Base-by-base conservation (phyloP, 1,139 yeast genomes). In the Blastobotrys malaysiensis region DNA sequence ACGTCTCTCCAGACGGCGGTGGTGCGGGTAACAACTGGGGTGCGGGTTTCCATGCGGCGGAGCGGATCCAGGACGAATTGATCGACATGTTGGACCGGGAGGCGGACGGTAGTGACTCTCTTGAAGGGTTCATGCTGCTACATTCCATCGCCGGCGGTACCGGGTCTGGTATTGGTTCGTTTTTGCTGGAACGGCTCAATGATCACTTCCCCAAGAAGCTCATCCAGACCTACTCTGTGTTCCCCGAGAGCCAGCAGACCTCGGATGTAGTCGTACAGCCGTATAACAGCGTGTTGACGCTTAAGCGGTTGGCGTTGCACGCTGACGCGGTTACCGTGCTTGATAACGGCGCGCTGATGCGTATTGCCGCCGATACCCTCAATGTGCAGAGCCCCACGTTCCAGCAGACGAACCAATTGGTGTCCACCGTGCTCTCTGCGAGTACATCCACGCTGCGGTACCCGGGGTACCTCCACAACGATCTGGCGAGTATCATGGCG, bases 81-180 rank as follows among this genome's bases (percentile, higher is more conserved):
- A 65, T 88, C 59, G 93, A 89, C 65, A 82, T 91, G 79, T 79
- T 93, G 48, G 97, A 91, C 66, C 77, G 96, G 57, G 98, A 93
- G 64, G 80, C 91, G 46, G 99, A 93, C 66, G 86, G 88, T 45
- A 86, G 97, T 63, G 99, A 93, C 59, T 86, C 88, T 56, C 74
- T 91, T 54, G 93, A 90, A 59, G 95, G 95, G 5, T 93, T 95
- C 69, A 96, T 90, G 74, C 73, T 93, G 60, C 72, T 91, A 55
- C 99, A 93, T 69, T 88, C 97, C 14, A 96, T 95, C n/a, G 98
- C 97, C 0, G 99, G 99, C 22, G 99, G 99, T 43, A 93, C 99
- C 0, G 99, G 99, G 0, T 87, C 97, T 0, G 99, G 99, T 6
- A 82, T 90, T 47, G 99, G 99, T 0, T 88, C 97, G 0, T 80